A percentile compares a stretch with the other conserved stretches of the same genome.
phyloP scores from a whole-genome alignment of 257 asterid species.

The Henckelia pumila region DNA sequence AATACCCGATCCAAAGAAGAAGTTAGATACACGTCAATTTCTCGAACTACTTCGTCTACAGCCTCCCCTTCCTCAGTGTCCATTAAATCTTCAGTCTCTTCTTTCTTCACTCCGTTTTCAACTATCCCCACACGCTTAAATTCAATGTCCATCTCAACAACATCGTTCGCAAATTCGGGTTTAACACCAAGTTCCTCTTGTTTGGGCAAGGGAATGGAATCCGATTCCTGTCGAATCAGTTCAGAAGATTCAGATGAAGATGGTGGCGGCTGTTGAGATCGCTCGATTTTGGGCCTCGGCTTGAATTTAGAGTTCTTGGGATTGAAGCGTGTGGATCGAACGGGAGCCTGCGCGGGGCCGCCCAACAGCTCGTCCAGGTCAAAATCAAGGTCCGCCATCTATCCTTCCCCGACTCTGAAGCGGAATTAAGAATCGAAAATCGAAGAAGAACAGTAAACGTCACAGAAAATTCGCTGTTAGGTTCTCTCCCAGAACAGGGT shows the following conservation, averaged over 20 bases:
- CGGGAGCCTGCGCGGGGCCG: conserved; percentile 31
- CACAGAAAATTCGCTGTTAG: background rate
- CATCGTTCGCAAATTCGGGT: conserved; percentile 25
- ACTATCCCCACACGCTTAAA: conserved; percentile 26
- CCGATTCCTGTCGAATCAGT: background rate
- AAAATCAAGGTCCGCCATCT: conserved; percentile 60
- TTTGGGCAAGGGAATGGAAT: conserved; percentile 24
- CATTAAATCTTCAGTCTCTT: conserved; percentile 37
- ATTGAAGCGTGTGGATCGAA: conserved; percentile 50
- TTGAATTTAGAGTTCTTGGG: conserved; percentile 60
- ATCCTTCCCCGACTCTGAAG: background rate
- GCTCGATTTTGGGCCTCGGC: conserved; percentile 41
- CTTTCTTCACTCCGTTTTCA: conserved; percentile 20
- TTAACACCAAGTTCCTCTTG: conserved; percentile 39
- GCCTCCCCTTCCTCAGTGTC: conserved; percentile 32
- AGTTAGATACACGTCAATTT: conserved; percentile 66
- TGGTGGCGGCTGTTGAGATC: conserved; percentile 23
- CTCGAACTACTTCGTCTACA: conserved; percentile 59
- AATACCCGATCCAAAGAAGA: conserved; percentile 53
- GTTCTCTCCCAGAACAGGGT: background rate
- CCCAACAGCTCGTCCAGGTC: conserved; percentile 52
- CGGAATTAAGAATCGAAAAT: background rate
- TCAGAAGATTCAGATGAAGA: conserved; percentile 21
- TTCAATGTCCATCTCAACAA: conserved; percentile 42
- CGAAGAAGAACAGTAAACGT: background rate